These are phyloP conservation scores for Chimonanthus praecox DNA, from an alignment of 164 flowering plant genomes.

Conservation along the genomic window DNA sequence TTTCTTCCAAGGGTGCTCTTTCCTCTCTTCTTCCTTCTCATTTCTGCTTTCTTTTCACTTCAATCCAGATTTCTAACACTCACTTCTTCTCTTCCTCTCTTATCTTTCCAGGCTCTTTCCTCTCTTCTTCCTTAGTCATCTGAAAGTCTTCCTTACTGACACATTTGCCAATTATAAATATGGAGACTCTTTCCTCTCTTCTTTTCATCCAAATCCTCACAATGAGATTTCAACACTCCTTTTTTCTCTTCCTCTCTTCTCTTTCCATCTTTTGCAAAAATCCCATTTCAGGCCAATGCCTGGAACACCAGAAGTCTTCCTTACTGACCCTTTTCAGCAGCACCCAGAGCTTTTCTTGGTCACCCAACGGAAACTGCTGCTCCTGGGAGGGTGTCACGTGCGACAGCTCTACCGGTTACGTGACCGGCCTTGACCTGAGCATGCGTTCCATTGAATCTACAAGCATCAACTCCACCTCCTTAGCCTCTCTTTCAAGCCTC, in stretches of 20 bases:
- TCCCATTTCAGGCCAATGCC: not conserved
- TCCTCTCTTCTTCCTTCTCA: no score
- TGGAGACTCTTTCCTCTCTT: no score
- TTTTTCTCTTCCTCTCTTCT: not conserved
- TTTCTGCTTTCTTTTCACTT: no score
- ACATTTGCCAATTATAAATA: no score
- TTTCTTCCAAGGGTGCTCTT: no score
- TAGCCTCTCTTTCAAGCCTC: slow-evolving; percentile 7
- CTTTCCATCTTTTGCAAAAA: not conserved
- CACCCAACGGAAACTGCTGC: slow-evolving; percentile 24
- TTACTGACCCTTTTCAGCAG: not conserved
- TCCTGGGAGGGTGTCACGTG: slow-evolving; percentile 34
- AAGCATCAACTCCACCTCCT: not conserved
- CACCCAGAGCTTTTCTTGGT: slow-evolving; percentile 22
- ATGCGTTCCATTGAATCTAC: slow-evolving; percentile 15
- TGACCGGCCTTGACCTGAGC: slow-evolving; percentile 29
- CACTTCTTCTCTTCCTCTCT: no score
- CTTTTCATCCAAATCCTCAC: not conserved
- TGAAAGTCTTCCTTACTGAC: no score
- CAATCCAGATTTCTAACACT: no score
- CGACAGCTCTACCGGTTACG: slow-evolving; percentile 21
- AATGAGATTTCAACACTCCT: not conserved
- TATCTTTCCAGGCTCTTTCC: no score
- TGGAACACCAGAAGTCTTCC: not conserved
- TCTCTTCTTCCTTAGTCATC: no score